A percentile compares a stretch with the other conserved stretches of the same genome.
Evolutionary conservation across 169 alveolate species (phyloP).

Genomic region (Eimeria sp.): DNA sequence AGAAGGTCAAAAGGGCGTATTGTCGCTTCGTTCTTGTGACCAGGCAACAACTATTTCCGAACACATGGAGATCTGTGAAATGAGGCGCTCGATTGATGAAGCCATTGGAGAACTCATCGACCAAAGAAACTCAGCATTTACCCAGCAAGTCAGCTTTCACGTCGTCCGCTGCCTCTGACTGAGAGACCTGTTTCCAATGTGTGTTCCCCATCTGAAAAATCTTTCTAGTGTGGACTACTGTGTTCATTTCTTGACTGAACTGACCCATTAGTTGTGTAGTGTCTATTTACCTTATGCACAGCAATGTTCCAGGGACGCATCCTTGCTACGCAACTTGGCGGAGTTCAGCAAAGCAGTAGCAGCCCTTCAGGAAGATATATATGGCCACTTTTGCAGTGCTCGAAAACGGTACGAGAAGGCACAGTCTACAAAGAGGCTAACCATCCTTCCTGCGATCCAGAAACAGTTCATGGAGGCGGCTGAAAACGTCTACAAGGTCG

Average conservation of each 20-base stretch:
- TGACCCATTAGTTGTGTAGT: neutral
- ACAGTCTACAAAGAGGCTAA: neutral
- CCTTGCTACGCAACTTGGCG: conserved; percentile 6
- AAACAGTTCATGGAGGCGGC: conserved; percentile 20
- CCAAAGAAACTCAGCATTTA: neutral
- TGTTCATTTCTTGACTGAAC: neutral
- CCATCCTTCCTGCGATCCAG: conserved; percentile 25
- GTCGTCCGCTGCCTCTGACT: neutral
- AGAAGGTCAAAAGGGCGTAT: neutral
- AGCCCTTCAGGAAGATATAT: conserved; percentile 38
- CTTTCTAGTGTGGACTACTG: neutral
- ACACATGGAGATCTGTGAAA: conserved; percentile 2
- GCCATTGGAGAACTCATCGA: conserved; percentile 4
- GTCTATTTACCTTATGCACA: neutral
- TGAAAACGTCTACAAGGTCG: conserved; percentile 13
- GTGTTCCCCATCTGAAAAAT: neutral
- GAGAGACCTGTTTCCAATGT: neutral
- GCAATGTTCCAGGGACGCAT: neutral
- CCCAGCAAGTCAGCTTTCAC: conserved; percentile 33
- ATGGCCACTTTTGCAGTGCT: conserved; percentile 8
- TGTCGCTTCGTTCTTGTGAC: neutral
- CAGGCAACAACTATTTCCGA: conserved; percentile 17
- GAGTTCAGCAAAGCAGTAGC: conserved; percentile 16
- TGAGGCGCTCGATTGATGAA: neutral
- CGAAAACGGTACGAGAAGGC: conserved; percentile 33